Conservation (phyloP, 208 protist species). For the Crithidia sp. region DNA sequence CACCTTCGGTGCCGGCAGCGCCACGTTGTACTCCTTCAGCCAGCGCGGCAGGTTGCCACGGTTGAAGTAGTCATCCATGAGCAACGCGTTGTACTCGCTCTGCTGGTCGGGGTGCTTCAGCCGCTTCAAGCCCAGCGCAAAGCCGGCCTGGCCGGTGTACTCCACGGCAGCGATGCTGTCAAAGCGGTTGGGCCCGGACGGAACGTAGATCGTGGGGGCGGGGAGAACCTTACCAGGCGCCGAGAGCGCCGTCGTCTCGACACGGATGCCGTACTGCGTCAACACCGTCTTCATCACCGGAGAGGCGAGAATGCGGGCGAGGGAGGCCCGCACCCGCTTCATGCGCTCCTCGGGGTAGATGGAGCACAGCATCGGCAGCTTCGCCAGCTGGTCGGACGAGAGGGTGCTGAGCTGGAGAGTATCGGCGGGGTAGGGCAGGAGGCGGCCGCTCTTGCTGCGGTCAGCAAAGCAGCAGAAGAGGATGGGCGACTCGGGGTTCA, state of each 20-base stretch:
- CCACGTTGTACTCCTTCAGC: slow-evolving; percentile 45
- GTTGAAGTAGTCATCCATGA: slow-evolving; percentile 43
- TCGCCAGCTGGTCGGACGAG: slow-evolving; percentile 30
- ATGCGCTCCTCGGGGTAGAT: slow-evolving; percentile 54
- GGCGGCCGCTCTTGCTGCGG: slow-evolving; percentile 14
- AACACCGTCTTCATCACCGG: slow-evolving; percentile 31
- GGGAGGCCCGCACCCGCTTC: slow-evolving; percentile 20
- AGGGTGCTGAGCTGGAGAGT: slow-evolving; percentile 44
- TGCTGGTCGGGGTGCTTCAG: slow-evolving; percentile 32
- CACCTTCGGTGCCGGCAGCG: slow-evolving; percentile 21
- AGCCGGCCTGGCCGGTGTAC: slow-evolving; percentile 51
- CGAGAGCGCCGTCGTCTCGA: slow-evolving; percentile 27
- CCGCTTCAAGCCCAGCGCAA: slow-evolving; percentile 34
- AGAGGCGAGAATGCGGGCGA: slow-evolving; percentile 27
- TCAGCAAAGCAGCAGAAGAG: slow-evolving; percentile 31
- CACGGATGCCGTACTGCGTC: slow-evolving; percentile 42
- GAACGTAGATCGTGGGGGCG: slow-evolving; percentile 50
- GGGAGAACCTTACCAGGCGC: slow-evolving; percentile 42
- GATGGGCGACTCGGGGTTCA: slow-evolving; percentile 31
- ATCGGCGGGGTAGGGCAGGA: slow-evolving; percentile 45
- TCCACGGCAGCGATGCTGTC: slow-evolving; percentile 25
- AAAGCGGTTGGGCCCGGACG: slow-evolving; percentile 29
- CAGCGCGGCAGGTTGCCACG: slow-evolving; percentile 4
- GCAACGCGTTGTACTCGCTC: slow-evolving; percentile 22
- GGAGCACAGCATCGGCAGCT: slow-evolving; percentile 56